These are phyloP conservation scores for Amanita phalloides DNA, from an alignment of 768 basidiomycete species.

Conservation along the genomic window DNA sequence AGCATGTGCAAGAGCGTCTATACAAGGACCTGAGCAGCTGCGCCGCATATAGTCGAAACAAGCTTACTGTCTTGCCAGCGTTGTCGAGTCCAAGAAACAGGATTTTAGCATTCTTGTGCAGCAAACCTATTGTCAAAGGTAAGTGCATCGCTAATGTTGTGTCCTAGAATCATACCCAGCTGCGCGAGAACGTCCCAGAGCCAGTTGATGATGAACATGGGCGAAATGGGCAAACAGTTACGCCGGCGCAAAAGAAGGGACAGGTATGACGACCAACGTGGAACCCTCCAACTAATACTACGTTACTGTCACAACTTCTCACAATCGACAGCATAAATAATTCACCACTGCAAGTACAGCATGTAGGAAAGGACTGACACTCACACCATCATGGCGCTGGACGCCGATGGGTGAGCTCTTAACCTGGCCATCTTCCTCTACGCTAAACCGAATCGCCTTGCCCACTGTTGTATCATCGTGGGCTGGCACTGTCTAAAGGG, in stretches of 20 bases:
- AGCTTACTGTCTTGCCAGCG: constrained; percentile 92
- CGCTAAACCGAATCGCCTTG: constrained; percentile 66
- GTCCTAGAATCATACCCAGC: constrained; percentile 47
- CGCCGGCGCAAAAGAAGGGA: constrained; percentile 7
- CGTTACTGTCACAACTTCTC: constrained; percentile 1
- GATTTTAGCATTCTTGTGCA: constrained; percentile 99
- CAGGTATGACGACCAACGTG: constrained; percentile 12
- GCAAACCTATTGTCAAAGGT: constrained; percentile 42
- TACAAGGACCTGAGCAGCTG: background rate
- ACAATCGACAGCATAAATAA: background rate
- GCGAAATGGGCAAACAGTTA: constrained; percentile 1
- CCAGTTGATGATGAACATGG: constrained; percentile 87
- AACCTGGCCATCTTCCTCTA: constrained; percentile 45
- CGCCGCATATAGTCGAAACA: constrained; percentile 1
- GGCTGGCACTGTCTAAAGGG: constrained; percentile 70
- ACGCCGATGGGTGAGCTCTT: constrained; percentile 43
- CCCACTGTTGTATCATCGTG: constrained; percentile 27
- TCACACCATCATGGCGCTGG: constrained; percentile 33
- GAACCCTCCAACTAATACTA: constrained; percentile 1
- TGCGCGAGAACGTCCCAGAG: constrained; percentile 93
- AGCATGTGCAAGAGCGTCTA: constrained; percentile 98
- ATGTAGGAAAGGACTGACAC: constrained; percentile 65
- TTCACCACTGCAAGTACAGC: background rate
- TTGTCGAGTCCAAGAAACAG: constrained; percentile 98
- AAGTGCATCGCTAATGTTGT: background rate